phyloP scores from a whole-genome alignment of 176 grass and related monocot genomes.

The Lolium rigidum region DNA sequence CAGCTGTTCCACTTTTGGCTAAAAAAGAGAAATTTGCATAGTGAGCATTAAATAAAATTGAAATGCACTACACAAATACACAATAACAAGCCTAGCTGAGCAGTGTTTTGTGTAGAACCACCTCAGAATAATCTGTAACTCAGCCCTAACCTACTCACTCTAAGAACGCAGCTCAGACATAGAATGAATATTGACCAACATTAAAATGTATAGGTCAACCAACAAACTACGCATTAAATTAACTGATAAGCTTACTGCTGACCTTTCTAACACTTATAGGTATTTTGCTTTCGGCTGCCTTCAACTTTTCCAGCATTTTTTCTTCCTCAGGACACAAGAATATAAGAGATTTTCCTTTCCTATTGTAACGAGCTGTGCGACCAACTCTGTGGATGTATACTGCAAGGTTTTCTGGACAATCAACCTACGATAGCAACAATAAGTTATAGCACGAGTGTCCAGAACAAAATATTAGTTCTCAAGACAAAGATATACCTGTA shows the following conservation, averaged over 20 bases:
- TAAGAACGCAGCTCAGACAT: neutral
- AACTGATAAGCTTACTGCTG: constrained; percentile 22
- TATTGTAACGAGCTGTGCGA: constrained; percentile 87
- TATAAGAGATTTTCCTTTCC: constrained; percentile 76
- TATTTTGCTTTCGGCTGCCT: constrained; percentile 78
- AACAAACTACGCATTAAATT: constrained; percentile 7
- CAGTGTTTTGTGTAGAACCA: constrained; percentile 7
- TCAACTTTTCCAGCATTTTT: constrained; percentile 87
- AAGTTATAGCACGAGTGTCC: constrained; percentile 21
- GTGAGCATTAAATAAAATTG: constrained; percentile 8
- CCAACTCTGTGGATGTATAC: constrained; percentile 97
- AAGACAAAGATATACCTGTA: constrained; percentile 64
- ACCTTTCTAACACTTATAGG: constrained; percentile 70
- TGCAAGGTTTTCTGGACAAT: constrained; percentile 80
- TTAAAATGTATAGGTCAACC: neutral
- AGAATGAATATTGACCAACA: neutral
- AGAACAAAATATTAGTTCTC: constrained; percentile 23
- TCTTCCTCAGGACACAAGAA: constrained; percentile 85
- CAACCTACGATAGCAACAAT: constrained; percentile 55
- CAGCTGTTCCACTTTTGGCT: constrained; percentile 75
- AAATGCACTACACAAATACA: constrained; percentile 23
- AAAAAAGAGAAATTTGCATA: constrained; percentile 39
- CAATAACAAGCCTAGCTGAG: constrained; percentile 24
- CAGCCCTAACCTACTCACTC: neutral
- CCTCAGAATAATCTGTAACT: neutral